A percentile compares a stretch with the other conserved stretches of the same genome.
Conservation (phyloP, 2,329 filamentous ascomycete genomes). For the Cladophialophora psammophila region DNA sequence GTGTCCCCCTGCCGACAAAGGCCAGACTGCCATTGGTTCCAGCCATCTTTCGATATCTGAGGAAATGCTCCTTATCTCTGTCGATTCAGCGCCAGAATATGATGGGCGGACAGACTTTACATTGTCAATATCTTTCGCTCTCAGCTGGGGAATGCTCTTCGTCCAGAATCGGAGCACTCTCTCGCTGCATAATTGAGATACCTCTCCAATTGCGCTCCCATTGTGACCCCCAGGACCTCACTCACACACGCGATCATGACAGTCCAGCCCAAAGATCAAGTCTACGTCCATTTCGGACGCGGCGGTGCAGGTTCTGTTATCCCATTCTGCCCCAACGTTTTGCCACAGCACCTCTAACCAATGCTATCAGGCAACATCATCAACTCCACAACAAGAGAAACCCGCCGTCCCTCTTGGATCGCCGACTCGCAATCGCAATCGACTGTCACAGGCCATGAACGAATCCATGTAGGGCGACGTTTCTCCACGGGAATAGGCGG, state of each 20-base stretch:
- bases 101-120: not conserved
- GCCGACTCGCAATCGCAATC: slow-evolving; percentile 6
- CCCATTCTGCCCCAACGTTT: not conserved
- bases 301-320: slow-evolving; percentile 26
- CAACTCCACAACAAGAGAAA: slow-evolving; percentile 47
- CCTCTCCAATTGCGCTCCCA: not conserved
- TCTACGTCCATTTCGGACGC: slow-evolving; percentile 19
- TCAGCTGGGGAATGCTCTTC: not conserved
- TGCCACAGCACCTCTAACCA: not conserved
- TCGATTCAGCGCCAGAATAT: not conserved
- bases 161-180: not conserved
- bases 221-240: not conserved
- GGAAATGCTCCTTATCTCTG: not conserved
- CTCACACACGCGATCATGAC: not conserved
- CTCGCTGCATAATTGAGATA: not conserved
- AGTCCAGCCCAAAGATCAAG: not conserved
- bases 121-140: not conserved
- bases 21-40: not conserved
- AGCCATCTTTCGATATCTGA: not conserved
- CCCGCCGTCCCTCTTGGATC: slow-evolving; percentile 2
- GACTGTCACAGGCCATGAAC: not conserved
- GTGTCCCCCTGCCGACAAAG: not conserved
- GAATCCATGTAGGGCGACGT: slow-evolving; percentile 8
- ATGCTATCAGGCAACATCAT: slow-evolving; percentile 75
- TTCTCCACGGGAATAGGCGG: slow-evolving; percentile 34